A percentile compares a stretch with the other conserved stretches of the same genome.
Evolutionary conservation across 768 basidiomycete species (phyloP).

Genomic region (Macrolepiota fuliginosa): DNA sequence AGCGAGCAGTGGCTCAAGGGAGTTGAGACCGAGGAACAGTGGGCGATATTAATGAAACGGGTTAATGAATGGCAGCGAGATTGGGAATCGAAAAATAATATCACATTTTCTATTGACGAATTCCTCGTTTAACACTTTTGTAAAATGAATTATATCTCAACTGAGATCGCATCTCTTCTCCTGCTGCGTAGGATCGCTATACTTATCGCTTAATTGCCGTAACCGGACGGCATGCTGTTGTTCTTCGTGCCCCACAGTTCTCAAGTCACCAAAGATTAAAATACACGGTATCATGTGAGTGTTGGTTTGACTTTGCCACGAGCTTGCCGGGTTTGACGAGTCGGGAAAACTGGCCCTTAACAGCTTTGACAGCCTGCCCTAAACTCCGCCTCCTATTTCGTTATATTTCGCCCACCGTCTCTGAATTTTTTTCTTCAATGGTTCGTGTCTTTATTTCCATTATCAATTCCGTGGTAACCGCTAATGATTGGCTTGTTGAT

Average conservation of each 20-base stretch:
- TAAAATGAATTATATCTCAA: constrained; percentile 6
- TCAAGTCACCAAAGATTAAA: not conserved
- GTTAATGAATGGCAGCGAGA: constrained; percentile 47
- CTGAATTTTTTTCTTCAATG: constrained; percentile 28
- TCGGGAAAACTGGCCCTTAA: not conserved
- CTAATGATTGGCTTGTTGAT: not conserved
- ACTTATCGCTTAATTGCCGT: not conserved
- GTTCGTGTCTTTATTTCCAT: constrained; percentile 25
- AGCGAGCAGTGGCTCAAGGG: constrained; percentile 43
- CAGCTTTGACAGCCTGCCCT: constrained; percentile 27
- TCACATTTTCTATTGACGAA: constrained; percentile 15
- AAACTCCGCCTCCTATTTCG: constrained; percentile 20
- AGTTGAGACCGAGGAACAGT: constrained; percentile 49
- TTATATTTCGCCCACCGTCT: constrained; percentile 26
- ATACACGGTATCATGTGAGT: constrained; percentile 2
- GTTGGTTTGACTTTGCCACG: not conserved
- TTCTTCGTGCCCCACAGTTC: not conserved
- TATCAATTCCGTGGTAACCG: constrained; percentile 3
- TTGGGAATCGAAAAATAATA: constrained; percentile 44
- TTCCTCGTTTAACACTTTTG: not conserved
- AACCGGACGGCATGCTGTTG: not conserved
- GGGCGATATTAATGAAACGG: constrained; percentile 46
- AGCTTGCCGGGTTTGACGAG: not conserved
- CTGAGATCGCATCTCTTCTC: constrained; percentile 7
- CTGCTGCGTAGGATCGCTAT: not conserved